phyloP scores from a whole-genome alignment of 352 stramenopile species.

The Phytophthora sojae region DNA sequence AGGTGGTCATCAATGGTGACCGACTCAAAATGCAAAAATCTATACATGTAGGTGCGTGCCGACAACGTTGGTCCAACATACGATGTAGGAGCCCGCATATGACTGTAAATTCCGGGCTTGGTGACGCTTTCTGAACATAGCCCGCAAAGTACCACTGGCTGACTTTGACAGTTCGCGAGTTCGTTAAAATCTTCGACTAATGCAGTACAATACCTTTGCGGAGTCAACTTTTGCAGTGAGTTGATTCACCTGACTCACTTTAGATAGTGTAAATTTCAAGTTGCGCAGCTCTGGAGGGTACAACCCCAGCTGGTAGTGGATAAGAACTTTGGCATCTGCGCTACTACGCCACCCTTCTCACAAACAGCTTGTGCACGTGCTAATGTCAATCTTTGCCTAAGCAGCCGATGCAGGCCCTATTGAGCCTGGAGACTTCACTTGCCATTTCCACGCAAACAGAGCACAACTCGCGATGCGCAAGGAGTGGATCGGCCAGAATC shows the following conservation, averaged over 20 bases:
- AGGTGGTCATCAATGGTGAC: not conserved
- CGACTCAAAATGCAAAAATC: not conserved
- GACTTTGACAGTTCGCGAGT: too few relatives aligned
- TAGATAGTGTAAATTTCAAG: too few relatives aligned
- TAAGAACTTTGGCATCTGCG: not conserved
- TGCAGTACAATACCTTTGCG: too few relatives aligned
- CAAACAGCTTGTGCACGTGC: not conserved
- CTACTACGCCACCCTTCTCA: not conserved
- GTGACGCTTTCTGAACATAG: not conserved
- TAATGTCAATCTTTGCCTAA: too few relatives aligned
- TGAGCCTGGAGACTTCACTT: not conserved
- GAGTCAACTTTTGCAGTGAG: too few relatives aligned
- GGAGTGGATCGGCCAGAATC: constrained; percentile 33
- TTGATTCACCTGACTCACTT: too few relatives aligned
- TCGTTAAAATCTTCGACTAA: too few relatives aligned
- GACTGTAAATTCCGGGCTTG: not conserved
- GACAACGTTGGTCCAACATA: not conserved
- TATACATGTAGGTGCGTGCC: not conserved
- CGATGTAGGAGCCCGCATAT: too few relatives aligned
- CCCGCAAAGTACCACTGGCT: too few relatives aligned
- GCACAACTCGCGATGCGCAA: constrained; percentile 25
- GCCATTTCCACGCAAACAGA: not conserved
- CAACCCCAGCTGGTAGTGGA: not conserved
- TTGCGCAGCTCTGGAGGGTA: too few relatives aligned
- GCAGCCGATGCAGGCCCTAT: not conserved